Conservation (phyloP, 306 rosid genomes). For the Purshia tridentata region DNA sequence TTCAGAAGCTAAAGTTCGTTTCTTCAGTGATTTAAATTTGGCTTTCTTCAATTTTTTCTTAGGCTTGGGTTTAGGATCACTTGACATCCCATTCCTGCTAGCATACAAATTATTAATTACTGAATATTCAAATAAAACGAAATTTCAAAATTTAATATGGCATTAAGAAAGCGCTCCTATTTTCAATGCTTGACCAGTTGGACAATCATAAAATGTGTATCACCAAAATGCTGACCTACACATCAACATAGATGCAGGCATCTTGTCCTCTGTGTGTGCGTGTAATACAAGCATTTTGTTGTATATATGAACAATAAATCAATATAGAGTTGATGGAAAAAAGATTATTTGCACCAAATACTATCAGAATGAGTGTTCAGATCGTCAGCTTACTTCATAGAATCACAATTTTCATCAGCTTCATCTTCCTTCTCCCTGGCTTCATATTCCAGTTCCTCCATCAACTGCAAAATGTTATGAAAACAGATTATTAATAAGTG, state of each 20-base stretch:
- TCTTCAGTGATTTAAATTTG: conserved; percentile 91
- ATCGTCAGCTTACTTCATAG: conserved; percentile 53
- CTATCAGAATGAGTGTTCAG: conserved; percentile 21
- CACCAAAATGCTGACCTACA: neutral
- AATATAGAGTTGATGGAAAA: neutral
- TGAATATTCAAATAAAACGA: neutral
- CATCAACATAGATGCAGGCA: neutral
- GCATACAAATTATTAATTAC: conserved; percentile 2
- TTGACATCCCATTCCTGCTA: conserved; percentile 52
- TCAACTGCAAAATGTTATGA: conserved; percentile 48
- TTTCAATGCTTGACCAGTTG: conserved; percentile 1
- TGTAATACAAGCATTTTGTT: neutral
- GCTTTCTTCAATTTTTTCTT: conserved; percentile 90
- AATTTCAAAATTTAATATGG: neutral
- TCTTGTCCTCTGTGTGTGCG: neutral
- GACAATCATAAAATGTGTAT: neutral
- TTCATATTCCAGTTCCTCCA: conserved; percentile 90
- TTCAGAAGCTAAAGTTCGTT: conserved; percentile 76
- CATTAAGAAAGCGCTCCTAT: neutral
- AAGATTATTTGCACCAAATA: neutral
- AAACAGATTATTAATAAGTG: conserved; percentile 10
- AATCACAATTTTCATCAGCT: conserved; percentile 57
- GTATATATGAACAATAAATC: neutral
- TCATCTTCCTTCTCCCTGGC: conserved; percentile 83
- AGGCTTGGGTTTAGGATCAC: conserved; percentile 68